phyloP scores from a whole-genome alignment of 495 filamentous ascomycete species.

The Cetradonia linearis region DNA sequence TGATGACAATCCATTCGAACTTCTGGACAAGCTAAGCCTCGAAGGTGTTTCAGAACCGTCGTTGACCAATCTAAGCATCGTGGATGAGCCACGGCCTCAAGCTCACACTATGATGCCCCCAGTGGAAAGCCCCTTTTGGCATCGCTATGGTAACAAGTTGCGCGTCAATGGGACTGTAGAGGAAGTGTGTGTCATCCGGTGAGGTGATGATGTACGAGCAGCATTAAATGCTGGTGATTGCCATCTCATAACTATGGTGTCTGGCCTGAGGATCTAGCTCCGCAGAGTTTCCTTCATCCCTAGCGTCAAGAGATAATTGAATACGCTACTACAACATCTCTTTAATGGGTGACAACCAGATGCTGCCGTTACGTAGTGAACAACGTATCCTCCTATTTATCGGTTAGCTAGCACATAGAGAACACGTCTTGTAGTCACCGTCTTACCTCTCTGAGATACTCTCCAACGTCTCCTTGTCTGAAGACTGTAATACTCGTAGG shows the following conservation, averaged over 20 bases:
- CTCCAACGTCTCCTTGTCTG: slow-evolving; percentile 79
- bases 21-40: background rate
- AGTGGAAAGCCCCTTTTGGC: slow-evolving; percentile 48
- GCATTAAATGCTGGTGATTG: background rate
- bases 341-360: background rate
- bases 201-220: background rate
- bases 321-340: background rate
- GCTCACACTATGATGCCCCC: slow-evolving; percentile 36
- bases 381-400: slow-evolving; percentile 37
- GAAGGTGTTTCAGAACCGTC: background rate
- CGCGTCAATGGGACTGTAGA: slow-evolving; percentile 56
- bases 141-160: slow-evolving; percentile 50
- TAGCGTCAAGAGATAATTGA: background rate
- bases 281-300: background rate
- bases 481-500: slow-evolving; percentile 82
- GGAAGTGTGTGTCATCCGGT: slow-evolving; percentile 37
- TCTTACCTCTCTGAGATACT: slow-evolving; percentile 75
- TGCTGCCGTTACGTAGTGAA: slow-evolving; percentile 34
- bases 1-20: slow-evolving; percentile 9
- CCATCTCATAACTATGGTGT: background rate
- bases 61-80: background rate
- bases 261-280: background rate
- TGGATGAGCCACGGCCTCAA: background rate
- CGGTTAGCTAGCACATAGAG: slow-evolving; percentile 18
- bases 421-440: background rate